Evolutionary conservation across 371 early-diverging fungal genomes (phyloP), one percentile per base, ranked within the genome.

Genomic region (Parasitella parasitica): DNA sequence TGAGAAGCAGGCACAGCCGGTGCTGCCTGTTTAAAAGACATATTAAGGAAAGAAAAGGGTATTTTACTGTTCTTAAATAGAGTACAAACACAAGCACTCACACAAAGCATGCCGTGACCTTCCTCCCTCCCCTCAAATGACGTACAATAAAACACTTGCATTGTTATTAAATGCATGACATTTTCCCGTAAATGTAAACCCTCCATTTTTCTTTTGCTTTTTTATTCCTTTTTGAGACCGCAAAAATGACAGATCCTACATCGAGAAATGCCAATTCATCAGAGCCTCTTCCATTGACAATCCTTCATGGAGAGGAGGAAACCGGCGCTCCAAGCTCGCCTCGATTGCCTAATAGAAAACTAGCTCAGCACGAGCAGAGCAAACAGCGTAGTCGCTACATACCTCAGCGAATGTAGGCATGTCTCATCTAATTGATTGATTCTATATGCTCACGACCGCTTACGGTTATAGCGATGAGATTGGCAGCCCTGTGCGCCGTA

Each of bases 1-100:
- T 75, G 64, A 15, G 81, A 69, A 51, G 75, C 80, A 35, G 73
- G 57, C 24, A 63, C 51, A 18, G 36, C 22, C 13, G 43, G 34
- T 20, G 57, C 20, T 57, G 57, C 22, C 26, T 53, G 58, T 48
- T 61, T 61, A 5, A 39, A 60, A 41, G 39, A 16, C 61, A 61
- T 54, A 28, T 28, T 50, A 50, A 24, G 15, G 24, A 6, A 38
- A 41, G 5, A 18, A 12, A 46, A 3, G 8, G 22, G 12, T 11
- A 46, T 43, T n/a, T 11, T 9, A 24, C 32, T 32, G 32, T 32
- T n/a, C n/a, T n/a, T n/a, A n/a, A 20, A 41, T 20, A 41, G 16
- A 41, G 20, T 22, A 22, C 24, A 24, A 20, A 43, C 43, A 43
- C 11, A 43, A 18, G 8, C n/a, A 46, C 9, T 24, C 18, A 46